Base-by-base conservation (phyloP, 176 grass and related monocot genomes). In the Oryza nivara region DNA sequence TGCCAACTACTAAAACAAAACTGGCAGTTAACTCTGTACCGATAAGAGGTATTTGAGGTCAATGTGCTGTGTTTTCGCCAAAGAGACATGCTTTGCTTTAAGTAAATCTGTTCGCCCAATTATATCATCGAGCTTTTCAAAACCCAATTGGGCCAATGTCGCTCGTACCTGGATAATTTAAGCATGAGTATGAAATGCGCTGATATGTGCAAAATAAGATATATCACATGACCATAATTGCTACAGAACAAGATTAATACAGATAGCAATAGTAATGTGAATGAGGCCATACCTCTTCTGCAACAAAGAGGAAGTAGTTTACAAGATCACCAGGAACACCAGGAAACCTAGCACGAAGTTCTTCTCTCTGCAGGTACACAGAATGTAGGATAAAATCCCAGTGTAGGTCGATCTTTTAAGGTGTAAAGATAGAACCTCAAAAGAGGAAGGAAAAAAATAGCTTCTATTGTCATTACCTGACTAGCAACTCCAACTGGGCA, bases 261-360 rank as follows among this genome's bases (percentile, higher is more conserved):
- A 81, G 65, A 82, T 28, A 75, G 19, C 47, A 89, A 70, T 60
- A 76, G 38, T 77, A 70, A 80, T 75, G 41, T 46, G 47, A 76
- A 47, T 40, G 41, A 73, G 40, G n/a, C 0, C 64, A 82, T 94
- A 99, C 97, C 97, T 99, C 97, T 74, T 99, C 97, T 66, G 97
- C 97, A 54, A 99, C 97, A 96, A 94, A 99, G 46, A 94, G 83
- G 72, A 99, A 99, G 92, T 95, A 99, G 63, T 96, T 99, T 70
- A 99, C 97, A 49, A 99, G 86, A 94, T 99, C 97, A 65, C 97
- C 97, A 86, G 97, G 97, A 92, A 99, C 97, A 76, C 97, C 97
- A 91, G 97, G 97, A 79, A 99, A 99, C 73, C 97, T 94, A 70
- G 97, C 97, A 81, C 97, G 93, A 47, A 99, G 93, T 76, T 99